A percentile compares a stretch with the other conserved stretches of the same genome.
Evolutionary conservation across 2,329 filamentous ascomycete genomes (phyloP).

Genomic region (Sporothrix phasma): DNA sequence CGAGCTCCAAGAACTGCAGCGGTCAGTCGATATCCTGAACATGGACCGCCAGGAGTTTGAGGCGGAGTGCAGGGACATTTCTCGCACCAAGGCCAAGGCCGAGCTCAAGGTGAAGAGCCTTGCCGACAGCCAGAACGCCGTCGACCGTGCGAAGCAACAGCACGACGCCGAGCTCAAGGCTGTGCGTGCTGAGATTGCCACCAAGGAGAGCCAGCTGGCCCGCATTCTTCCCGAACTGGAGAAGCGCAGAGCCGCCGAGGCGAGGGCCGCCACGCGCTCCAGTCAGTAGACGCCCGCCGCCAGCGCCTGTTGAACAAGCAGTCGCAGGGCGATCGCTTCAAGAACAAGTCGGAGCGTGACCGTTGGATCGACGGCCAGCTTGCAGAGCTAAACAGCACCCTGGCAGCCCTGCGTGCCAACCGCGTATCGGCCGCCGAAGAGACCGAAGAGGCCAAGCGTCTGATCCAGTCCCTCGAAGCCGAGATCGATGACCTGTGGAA

Average conservation of each 20-base stretch:
- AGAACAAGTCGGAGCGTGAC: constrained; percentile 80
- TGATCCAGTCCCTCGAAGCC: constrained; percentile 46
- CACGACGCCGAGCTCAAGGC: constrained; percentile 63
- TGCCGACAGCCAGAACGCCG: constrained; percentile 69
- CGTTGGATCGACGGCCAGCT: constrained; percentile 73
- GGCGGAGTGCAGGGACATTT: constrained; percentile 74
- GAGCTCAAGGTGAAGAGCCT: constrained; percentile 78
- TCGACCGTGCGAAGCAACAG: constrained; percentile 60
- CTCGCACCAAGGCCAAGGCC: constrained; percentile 70
- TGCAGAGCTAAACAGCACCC: constrained; percentile 62
- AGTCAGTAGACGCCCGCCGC: constrained; percentile 63
- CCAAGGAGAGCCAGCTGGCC: constrained; percentile 67
- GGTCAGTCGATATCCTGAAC: constrained; percentile 73
- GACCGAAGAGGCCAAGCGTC: constrained; percentile 35
- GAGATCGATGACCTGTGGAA: constrained; percentile 64
- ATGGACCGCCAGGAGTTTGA: constrained; percentile 83
- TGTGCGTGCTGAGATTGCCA: constrained; percentile 62
- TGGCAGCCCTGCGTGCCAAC: constrained; percentile 75
- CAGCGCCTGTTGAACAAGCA: constrained; percentile 86
- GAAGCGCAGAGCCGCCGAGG: constrained; percentile 62
- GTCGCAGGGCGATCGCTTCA: constrained; percentile 76
- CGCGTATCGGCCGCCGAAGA: constrained; percentile 78
- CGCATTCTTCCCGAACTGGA: constrained; percentile 69
- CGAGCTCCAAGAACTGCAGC: constrained; percentile 68
- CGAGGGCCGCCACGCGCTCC: constrained; percentile 59